These are phyloP conservation scores for Aspergillus haitiensis DNA, from an alignment of 495 filamentous ascomycete genomes.

Conservation along the genomic window DNA sequence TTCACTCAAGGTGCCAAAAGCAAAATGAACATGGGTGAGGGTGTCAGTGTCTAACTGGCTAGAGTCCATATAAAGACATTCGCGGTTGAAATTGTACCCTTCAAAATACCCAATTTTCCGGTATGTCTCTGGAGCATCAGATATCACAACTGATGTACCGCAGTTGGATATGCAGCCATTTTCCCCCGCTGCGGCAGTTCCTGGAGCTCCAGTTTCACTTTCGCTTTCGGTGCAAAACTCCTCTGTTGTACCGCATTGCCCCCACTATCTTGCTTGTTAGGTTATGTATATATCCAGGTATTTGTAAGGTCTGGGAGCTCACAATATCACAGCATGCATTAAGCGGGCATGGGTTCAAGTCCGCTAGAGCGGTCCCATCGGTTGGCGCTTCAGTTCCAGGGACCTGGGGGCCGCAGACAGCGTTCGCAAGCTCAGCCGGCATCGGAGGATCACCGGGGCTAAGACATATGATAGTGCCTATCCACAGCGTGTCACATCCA, in stretches of 20 bases:
- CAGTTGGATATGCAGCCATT: constrained; percentile 51
- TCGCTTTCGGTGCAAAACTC: constrained; percentile 44
- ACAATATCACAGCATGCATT: constrained; percentile 31
- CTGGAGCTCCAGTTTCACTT: constrained; percentile 33
- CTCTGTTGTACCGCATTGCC: constrained; percentile 46
- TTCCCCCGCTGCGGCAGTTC: constrained; percentile 29
- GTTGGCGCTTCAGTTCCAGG: constrained; percentile 30
- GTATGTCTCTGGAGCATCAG: constrained; percentile 5
- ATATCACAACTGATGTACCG: constrained; percentile 36
- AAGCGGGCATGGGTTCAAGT: constrained; percentile 28
- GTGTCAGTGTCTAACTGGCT: too few relatives aligned
- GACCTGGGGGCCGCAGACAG: constrained; percentile 47
- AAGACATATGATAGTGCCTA: constrained; percentile 42
- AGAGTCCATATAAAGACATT: too few relatives aligned
- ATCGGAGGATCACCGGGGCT: constrained; percentile 47
- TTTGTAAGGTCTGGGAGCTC: not conserved
- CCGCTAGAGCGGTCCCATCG: constrained; percentile 18
- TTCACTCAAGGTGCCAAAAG: too few relatives aligned
- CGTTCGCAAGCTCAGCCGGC: constrained; percentile 34
- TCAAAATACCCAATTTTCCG: constrained; percentile 19
- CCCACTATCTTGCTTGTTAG: constrained; percentile 28
- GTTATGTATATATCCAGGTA: not conserved
- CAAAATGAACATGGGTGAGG: too few relatives aligned
- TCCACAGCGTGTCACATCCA: constrained; percentile 40
- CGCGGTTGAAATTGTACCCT: not conserved